Conservation (phyloP, 2,329 filamentous ascomycete species). For the Zopfia rhizophila region DNA sequence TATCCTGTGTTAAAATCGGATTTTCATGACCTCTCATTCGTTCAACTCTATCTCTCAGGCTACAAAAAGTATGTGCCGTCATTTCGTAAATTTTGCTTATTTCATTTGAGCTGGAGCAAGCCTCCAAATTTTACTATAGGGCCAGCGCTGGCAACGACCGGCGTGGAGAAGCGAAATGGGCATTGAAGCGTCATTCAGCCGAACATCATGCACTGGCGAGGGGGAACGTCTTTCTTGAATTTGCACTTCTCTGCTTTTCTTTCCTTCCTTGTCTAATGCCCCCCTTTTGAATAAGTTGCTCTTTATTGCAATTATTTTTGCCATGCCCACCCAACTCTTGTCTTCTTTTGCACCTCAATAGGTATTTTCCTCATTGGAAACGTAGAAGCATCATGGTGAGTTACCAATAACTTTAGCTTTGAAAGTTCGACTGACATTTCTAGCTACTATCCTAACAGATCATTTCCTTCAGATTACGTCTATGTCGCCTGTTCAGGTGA, state of each 20-base stretch:
- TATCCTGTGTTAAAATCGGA: no score
- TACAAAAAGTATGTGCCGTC: no score
- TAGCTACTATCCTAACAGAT: slow-evolving; percentile 28
- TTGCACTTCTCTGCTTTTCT: slow-evolving; percentile 4
- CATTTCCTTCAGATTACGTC: slow-evolving; percentile 23
- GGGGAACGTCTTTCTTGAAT: background rate
- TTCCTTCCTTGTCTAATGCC: slow-evolving; percentile 11
- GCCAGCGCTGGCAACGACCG: background rate
- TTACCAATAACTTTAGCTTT: background rate
- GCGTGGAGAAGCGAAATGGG: slow-evolving; percentile 15
- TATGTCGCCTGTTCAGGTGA: slow-evolving; percentile 23
- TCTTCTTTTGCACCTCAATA: slow-evolving; percentile 25
- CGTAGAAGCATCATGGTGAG: slow-evolving; percentile 25
- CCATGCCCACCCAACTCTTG: slow-evolving; percentile 21
- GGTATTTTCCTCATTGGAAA: slow-evolving; percentile 5
- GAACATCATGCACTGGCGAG: slow-evolving; percentile 3
- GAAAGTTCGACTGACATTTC: slow-evolving; percentile 3
- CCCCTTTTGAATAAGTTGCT: slow-evolving; percentile 20
- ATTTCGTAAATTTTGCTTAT: no score
- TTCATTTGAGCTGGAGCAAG: background rate
- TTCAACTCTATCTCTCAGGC: no score
- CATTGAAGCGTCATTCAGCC: slow-evolving; percentile 12
- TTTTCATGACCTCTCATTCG: no score
- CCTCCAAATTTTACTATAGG: slow-evolving; percentile 3
- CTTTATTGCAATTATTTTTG: slow-evolving; percentile 11